Conservation (phyloP, 169 alveolate genomes). For the Plasmodium billcollinsi region DNA sequence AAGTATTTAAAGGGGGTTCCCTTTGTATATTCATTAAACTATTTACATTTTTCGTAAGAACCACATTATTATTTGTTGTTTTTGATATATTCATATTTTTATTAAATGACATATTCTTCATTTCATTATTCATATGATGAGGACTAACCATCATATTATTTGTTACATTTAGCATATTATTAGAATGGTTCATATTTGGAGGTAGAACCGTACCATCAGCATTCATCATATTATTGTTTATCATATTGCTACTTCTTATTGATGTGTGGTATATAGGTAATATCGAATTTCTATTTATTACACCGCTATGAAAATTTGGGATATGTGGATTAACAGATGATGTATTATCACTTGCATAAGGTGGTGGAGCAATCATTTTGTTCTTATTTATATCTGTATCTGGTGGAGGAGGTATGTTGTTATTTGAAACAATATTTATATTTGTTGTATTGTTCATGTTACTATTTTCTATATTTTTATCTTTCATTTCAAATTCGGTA, state of each 20-base stretch:
- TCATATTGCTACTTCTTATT: neutral
- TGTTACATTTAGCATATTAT: neutral
- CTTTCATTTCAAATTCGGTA: constrained; percentile 27
- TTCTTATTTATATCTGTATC: constrained; percentile 38
- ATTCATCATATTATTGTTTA: constrained; percentile 22
- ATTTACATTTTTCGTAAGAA: constrained; percentile 15
- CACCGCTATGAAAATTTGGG: constrained; percentile 4
- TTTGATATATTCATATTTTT: constrained; percentile 1
- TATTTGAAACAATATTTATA: neutral
- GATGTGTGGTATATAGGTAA: neutral
- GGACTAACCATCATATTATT: neutral
- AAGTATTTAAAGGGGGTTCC: neutral
- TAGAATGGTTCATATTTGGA: constrained; percentile 2
- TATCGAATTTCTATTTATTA: constrained; percentile 14
- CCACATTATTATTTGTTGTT: constrained; percentile 2
- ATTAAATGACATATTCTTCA: neutral
- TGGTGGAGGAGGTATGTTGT: constrained; percentile 50
- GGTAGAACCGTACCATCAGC: neutral
- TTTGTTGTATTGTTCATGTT: neutral
- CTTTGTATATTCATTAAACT: constrained; percentile 10
- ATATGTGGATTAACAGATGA: constrained; percentile 3
- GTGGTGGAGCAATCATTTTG: neutral
- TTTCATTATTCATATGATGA: constrained; percentile 3
- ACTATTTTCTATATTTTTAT: constrained; percentile 27
- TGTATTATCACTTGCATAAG: constrained; percentile 1